Evolutionary conservation across 176 grass and related monocot species (phyloP).

Genomic region (Raddia distichophylla): DNA sequence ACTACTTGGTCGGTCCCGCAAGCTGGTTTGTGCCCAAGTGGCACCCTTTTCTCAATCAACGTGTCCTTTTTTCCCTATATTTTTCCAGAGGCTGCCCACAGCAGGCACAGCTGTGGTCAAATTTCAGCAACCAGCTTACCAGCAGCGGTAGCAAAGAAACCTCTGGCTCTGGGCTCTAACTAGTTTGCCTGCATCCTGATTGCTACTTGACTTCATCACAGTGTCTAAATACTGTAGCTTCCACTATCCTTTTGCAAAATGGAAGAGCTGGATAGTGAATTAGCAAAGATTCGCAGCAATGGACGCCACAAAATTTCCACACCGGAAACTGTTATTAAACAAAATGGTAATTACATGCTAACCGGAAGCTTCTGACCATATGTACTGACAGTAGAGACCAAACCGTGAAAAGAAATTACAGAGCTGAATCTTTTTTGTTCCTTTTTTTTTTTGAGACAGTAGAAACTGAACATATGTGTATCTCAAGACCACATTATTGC

Average conservation of each 20-base stretch:
- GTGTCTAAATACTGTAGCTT: not conserved
- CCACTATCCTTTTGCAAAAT: not conserved
- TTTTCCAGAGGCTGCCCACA: no score
- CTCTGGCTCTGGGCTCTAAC: no score
- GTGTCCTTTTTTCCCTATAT: no score
- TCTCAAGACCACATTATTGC: slow-evolving; percentile 34
- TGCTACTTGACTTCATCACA: not conserved
- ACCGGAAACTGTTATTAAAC: slow-evolving; percentile 23
- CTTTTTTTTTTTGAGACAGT: not conserved
- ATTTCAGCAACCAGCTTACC: no score
- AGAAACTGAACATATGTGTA: not conserved
- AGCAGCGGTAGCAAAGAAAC: not conserved
- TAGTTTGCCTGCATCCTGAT: not conserved
- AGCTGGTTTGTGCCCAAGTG: no score
- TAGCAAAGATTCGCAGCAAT: not conserved
- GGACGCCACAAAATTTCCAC: not conserved
- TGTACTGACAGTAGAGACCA: not conserved
- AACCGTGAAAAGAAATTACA: slow-evolving; percentile 7
- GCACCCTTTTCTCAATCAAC: no score
- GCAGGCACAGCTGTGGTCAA: no score
- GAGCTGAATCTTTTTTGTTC: not conserved
- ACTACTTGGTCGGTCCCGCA: no score
- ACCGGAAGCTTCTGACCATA: not conserved
- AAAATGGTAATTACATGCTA: slow-evolving; percentile 42
- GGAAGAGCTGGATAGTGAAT: not conserved